Conservation (phyloP, 306 rosid genomes). For the Fragaria ananassa region DNA sequence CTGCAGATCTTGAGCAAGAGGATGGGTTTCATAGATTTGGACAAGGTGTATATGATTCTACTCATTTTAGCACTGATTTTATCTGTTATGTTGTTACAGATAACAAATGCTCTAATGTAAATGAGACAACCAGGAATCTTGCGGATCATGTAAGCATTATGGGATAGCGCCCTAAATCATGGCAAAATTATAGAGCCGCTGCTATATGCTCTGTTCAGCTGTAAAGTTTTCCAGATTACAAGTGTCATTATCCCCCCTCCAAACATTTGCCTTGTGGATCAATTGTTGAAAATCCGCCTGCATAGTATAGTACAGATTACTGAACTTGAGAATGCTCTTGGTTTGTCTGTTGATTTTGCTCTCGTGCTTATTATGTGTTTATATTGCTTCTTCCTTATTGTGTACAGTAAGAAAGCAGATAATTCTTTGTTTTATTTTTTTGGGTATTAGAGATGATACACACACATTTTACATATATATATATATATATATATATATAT, state of each 20-base stretch:
- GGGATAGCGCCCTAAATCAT: background rate
- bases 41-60: background rate
- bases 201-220: background rate
- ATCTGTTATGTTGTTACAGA: background rate
- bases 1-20: background rate
- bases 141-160: background rate
- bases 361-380: background rate
- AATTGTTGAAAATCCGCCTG: background rate
- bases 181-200: background rate
- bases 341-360: background rate
- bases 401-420: conserved; percentile 1
- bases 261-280: background rate
- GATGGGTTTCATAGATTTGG: background rate
- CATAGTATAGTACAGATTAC: background rate
- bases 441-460: background rate
- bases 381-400: too few relatives aligned
- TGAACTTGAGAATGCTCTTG: background rate
- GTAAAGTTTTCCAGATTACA: background rate
- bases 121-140: background rate
- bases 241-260: background rate
- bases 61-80: background rate
- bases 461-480: too few relatives aligned
- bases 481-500: too few relatives aligned
- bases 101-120: conserved; percentile 1
- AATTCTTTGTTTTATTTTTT: background rate